Conservation (phyloP, 768 basidiomycete species). For the Holtermannia corniformis region DNA sequence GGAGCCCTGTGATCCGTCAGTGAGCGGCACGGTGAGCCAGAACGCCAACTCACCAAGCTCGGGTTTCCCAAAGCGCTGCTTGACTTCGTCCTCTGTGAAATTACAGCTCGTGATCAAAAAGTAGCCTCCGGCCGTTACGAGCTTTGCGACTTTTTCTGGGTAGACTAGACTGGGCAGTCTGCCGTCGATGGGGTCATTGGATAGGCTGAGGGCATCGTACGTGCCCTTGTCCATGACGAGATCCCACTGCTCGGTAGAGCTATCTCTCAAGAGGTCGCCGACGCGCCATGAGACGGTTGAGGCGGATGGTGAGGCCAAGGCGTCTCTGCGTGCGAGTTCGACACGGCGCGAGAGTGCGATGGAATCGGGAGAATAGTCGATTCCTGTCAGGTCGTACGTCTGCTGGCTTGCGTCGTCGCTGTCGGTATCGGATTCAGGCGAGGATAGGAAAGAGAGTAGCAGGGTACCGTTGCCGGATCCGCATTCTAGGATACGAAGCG, state of each 20-base stretch:
- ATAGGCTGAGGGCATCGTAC: slow-evolving; percentile 44
- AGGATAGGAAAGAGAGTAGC: slow-evolving; percentile 38
- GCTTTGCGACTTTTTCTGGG: slow-evolving; percentile 32
- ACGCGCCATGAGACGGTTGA: slow-evolving; percentile 22
- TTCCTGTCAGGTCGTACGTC: slow-evolving; percentile 39
- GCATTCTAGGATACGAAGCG: slow-evolving; percentile 41
- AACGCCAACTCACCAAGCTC: slow-evolving; percentile 26
- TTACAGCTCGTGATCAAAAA: slow-evolving; percentile 46
- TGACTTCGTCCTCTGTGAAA: slow-evolving; percentile 44
- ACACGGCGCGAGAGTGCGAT: slow-evolving; percentile 36
- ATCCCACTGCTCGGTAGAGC: slow-evolving; percentile 38
- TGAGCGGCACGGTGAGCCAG: slow-evolving; percentile 15
- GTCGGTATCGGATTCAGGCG: slow-evolving; percentile 28
- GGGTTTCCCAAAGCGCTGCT: slow-evolving; percentile 29
- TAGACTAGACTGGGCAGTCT: slow-evolving; percentile 40
- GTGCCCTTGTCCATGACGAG: slow-evolving; percentile 45
- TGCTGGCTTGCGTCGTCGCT: slow-evolving; percentile 30
- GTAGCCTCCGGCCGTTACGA: slow-evolving; percentile 39
- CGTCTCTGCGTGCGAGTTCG: slow-evolving; percentile 13
- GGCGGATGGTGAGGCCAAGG: slow-evolving; percentile 2
- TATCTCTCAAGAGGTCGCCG: slow-evolving; percentile 29
- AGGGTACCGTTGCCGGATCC: slow-evolving; percentile 43
- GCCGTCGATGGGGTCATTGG: slow-evolving; percentile 23
- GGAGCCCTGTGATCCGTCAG: slow-evolving; percentile 16
- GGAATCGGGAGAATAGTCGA: slow-evolving; percentile 43